Evolutionary conservation across 2,329 filamentous ascomycete genomes (phyloP).

Genomic region (Gnomoniopsis smithogilvyi): DNA sequence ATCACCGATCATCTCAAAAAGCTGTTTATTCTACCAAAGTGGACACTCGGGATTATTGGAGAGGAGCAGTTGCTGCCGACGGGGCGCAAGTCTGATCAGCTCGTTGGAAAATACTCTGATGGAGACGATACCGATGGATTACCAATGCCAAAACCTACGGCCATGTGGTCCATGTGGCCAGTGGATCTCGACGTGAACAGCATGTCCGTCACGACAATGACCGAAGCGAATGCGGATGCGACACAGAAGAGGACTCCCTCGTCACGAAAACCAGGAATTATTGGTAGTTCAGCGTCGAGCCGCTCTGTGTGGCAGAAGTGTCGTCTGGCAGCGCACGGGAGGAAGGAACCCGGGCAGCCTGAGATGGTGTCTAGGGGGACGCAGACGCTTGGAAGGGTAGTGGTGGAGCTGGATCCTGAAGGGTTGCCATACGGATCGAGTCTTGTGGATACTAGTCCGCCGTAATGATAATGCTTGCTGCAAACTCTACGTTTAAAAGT

Average conservation of each 20-base stretch:
- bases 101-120: neutral
- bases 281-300: neutral
- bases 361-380: conserved; percentile 1
- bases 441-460: neutral
- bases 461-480: neutral
- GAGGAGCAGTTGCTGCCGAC: neutral
- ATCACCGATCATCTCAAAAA: neutral
- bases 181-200: conserved; percentile 5
- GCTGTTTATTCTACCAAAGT: neutral
- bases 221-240: neutral
- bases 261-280: neutral
- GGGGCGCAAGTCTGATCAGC: neutral
- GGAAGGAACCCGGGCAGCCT: neutral
- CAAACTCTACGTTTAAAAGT: no score
- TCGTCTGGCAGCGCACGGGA: neutral
- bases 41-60: neutral
- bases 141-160: conserved; percentile 1
- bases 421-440: conserved; percentile 1
- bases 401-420: neutral
- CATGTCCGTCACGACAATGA: conserved; percentile 3
- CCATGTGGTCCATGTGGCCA: conserved; percentile 6
- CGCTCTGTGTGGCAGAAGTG: neutral
- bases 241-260: neutral
- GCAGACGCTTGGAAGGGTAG: neutral
- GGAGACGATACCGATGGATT: neutral